Base-by-base conservation (phyloP, 2,329 filamentous ascomycete species). In the Catunica adiposa region DNA sequence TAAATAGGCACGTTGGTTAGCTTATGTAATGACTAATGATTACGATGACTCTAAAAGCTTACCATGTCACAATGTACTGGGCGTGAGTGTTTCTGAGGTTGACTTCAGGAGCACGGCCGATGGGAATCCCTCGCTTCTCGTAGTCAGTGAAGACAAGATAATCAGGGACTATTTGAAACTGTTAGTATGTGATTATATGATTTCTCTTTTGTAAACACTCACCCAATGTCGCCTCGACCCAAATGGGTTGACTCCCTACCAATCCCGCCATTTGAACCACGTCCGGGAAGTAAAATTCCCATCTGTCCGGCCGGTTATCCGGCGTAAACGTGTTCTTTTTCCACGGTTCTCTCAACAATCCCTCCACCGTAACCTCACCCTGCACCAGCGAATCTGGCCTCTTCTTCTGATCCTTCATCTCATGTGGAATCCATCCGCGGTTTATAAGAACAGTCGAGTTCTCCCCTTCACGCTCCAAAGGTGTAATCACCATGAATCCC, bases 1-100 rank as follows among this genome's bases (percentile, higher is more conserved):
- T 42, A 56, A 17, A 42, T 46, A 31, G 25, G 26, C 20, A 31
- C 11, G 23, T 29, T 17, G n/a, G 25, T 48, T 38, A 57, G 11
- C 14, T 34, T 17, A 6, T 40, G 23, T 54, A 54, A 48, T 54
- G 40, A 20, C 46, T 54, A 51, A 56, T 56, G 31, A 56, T 26
- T 40, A 20, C 1, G 4, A 51, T 51, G 17, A 48, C 34, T 42
- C 40, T 17, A 26, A 52, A 42, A 37, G 70, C 82, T 65, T 79
- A 97, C 92, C 92, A 98, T 62, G 92, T 98, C 68, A 96, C 92
- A 62, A 98, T 98, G 69, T 98, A 98, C 73, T 97, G 92, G 61
- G 87, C 82, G 69, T 98, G 92, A 70, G 94, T 97, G 67, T 98
- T 98, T 67, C 88, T 80, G 65, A 98, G 72, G 66, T 94, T 94